Evolutionary conservation across 805 yeast genomes (phyloP), one percentile per base, ranked within the genome.

Genomic region (Blastobotrys chiropterorum): DNA sequence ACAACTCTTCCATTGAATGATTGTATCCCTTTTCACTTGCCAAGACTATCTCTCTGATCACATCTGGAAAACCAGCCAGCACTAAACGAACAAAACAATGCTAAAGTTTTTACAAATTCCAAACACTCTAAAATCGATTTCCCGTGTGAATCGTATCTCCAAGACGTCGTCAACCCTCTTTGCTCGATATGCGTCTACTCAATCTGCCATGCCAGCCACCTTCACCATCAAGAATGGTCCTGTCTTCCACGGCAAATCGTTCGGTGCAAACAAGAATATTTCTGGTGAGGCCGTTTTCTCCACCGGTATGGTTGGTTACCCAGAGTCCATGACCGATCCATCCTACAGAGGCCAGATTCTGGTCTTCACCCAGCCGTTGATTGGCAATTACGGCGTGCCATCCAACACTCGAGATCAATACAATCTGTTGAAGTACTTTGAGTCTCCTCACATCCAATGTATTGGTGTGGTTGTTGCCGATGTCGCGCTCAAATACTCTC

Each of bases 261-360:
- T 94, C 65, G 99, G 99, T 65, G 96, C 98, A 43, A 82, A 89
- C 69, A 85, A 85, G 59, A 88, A 90, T 57, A 81, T 89, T 56
- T 83, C 95, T 54, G 99, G 99, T 57, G 99, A 94, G 71, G 96
- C 97, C 30, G 99, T 95, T 44, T 94, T 94, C 75, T 89, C 97
- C 46, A 95, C 99, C 34, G 94, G 97, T 5, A 77, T 95, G 69
- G 99, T 94, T 11, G 99, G 99, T 16, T 94, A 94, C 71, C 98
- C 99, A 15, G 99, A 94, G 71, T 87, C 97, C 6, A 90, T 94
- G 95, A 94, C 99, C 19, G 99, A 94, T 70, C 99, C 99, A 39
- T 90, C 97, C 4, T 94, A 94, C 71, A 84, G 83, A 62, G 99
- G 99, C 48, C 99, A 94, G 75, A 94, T 94, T 61, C 80, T 94